Evolutionary conservation across 768 basidiomycete genomes (phyloP), one percentile per base, ranked within the genome.

Genomic region (Megacollybia marginata): DNA sequence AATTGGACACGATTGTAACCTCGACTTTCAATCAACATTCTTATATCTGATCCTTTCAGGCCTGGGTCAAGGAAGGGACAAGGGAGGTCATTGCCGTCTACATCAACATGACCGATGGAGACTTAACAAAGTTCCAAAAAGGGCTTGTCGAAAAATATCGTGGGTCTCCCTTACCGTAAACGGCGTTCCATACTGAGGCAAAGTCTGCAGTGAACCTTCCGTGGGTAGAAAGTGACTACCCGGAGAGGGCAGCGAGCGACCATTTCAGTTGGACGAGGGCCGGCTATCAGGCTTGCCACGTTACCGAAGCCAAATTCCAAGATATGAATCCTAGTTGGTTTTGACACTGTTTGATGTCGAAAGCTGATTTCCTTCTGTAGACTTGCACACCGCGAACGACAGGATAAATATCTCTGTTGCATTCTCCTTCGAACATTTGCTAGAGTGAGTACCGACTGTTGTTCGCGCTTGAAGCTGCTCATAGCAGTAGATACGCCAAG

Each of bases 61-160:
- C 59, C 8, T 62, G 61, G 47, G 55, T 62, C 35, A 47, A 42
- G 23, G n/a, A 47, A 15, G 49, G 46, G 11, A 50, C 51, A 4
- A 32, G 43, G 5, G 51, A 49, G 42, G 36, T 44, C 2, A 48
- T 57, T 16, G 46, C 48, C 38, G 47, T 57, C 15, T 52, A 63
- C 33, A 59, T 59, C 20, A 59, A 44, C 9, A 52, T 56, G 34
- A 58, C 66, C 52, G 59, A 68, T 19, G 48, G 54, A 12, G 64
- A 66, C 50, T 62, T 72, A 47, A 73, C 61, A 33, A 43, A 62
- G 19, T 65, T 69, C 63, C 50, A 59, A 18, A 66, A 65, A 55
- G 51, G 31, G 51, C 64, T 59, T 62, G 68, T 50, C 52, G 68
- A 52, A 54, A 68, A 59, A 55, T 72, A 59, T 47, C 44, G 52